A percentile compares a stretch with the other conserved stretches of the same genome.
These are phyloP conservation scores for Bombardia bombarda DNA, from an alignment of 495 filamentous ascomycete genomes.

Conservation along the genomic window DNA sequence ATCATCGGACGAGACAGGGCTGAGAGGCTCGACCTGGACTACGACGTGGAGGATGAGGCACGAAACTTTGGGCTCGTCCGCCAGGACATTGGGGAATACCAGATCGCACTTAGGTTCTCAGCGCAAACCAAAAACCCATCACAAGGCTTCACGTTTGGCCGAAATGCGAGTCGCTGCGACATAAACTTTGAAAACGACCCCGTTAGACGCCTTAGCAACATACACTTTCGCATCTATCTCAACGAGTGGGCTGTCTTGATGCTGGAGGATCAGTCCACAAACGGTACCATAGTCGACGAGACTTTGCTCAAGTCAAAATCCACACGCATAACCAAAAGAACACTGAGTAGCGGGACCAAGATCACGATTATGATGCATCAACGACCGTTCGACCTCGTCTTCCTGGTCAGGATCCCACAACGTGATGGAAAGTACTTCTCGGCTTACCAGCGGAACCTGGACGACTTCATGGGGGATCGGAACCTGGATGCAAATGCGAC, in stretches of 20 bases:
- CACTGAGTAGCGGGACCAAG: slow-evolving; percentile 63
- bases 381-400: slow-evolving; percentile 48
- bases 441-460: slow-evolving; percentile 53
- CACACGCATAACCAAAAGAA: slow-evolving; percentile 40
- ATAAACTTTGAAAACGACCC: slow-evolving; percentile 55
- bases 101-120: slow-evolving; percentile 75
- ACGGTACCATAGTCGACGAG: slow-evolving; percentile 81
- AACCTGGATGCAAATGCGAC: slow-evolving; percentile 26
- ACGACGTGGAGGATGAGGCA: slow-evolving; percentile 30
- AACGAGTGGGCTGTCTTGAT: slow-evolving; percentile 74
- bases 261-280: slow-evolving; percentile 87
- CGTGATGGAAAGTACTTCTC: slow-evolving; percentile 49
- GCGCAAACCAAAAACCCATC: slow-evolving; percentile 54
- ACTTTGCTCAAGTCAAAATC: slow-evolving; percentile 46
- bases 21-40: slow-evolving; percentile 42
- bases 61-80: slow-evolving; percentile 36
- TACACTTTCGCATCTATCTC: slow-evolving; percentile 85
- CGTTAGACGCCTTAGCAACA: slow-evolving; percentile 66
- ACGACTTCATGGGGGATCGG: slow-evolving; percentile 38
- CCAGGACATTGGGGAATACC: slow-evolving; percentile 44
- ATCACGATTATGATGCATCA: slow-evolving; percentile 58
- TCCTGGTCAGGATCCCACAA: slow-evolving; percentile 77
- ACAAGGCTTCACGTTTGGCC: slow-evolving; percentile 77
- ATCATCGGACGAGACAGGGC: slow-evolving; percentile 29
- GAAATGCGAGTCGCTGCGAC: slow-evolving; percentile 64